Conservation (phyloP, 1,284 basidiomycete genomes). For the Chiua sp. region DNA sequence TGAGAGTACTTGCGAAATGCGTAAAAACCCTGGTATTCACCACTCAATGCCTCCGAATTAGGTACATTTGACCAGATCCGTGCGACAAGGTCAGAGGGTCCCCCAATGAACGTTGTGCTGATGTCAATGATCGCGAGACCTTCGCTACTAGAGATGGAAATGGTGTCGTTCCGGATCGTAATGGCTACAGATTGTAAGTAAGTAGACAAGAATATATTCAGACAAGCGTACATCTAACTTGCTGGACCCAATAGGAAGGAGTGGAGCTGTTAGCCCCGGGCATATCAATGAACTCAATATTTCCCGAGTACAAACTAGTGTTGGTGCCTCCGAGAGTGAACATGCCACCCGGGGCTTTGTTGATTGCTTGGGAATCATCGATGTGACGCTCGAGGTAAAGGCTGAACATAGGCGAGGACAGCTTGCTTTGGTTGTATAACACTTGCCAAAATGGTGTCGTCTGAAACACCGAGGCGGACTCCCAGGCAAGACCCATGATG, state of each 20-base stretch:
- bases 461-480: slow-evolving; percentile 58
- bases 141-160: slow-evolving; percentile 49
- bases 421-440: slow-evolving; percentile 50
- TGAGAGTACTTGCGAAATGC: slow-evolving; percentile 60
- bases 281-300: slow-evolving; percentile 64
- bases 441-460: slow-evolving; percentile 76
- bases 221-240: slow-evolving; percentile 49
- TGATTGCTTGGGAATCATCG: slow-evolving; percentile 30
- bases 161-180: slow-evolving; percentile 58
- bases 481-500: slow-evolving; percentile 78
- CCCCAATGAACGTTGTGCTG: slow-evolving; percentile 78
- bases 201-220: slow-evolving; percentile 7
- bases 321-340: slow-evolving; percentile 83
- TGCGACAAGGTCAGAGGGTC: slow-evolving; percentile 57
- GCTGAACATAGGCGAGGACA: slow-evolving; percentile 60
- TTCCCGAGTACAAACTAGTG: slow-evolving; percentile 63
- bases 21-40: slow-evolving; percentile 53
- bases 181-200: slow-evolving; percentile 45
- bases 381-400: slow-evolving; percentile 60
- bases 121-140: slow-evolving; percentile 76
- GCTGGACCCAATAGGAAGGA: slow-evolving; percentile 52
- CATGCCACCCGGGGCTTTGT: slow-evolving; percentile 59
- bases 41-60: slow-evolving; percentile 44
- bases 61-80: slow-evolving; percentile 64
- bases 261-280: slow-evolving; percentile 28